A percentile compares a stretch with the other conserved stretches of the same genome.
Conservation (phyloP, 1,139 yeast species). For the Diutina sp. region DNA sequence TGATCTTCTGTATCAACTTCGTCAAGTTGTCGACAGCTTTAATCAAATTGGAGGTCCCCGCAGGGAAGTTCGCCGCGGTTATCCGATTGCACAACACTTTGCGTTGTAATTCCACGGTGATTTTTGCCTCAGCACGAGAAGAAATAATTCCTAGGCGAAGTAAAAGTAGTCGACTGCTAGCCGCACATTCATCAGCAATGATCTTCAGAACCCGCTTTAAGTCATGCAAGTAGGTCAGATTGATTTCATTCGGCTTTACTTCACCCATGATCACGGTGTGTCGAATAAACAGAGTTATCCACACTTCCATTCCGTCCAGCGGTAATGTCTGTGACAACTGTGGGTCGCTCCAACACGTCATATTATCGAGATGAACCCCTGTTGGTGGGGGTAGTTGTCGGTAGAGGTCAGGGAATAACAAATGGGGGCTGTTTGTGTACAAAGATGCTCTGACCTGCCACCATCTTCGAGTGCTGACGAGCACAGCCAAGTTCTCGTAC, state of each 20-base stretch:
- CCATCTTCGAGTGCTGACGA: not conserved
- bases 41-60: not conserved
- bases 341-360: not conserved
- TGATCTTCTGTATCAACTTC: conserved; percentile 8
- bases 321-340: not conserved
- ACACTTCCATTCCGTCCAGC: not conserved
- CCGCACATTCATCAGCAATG: not conserved
- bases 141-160: not conserved
- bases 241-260: not conserved
- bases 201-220: not conserved
- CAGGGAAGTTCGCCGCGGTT: not conserved
- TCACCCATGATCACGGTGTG: not conserved
- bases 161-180: not conserved
- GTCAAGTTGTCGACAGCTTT: not conserved
- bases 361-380: not conserved
- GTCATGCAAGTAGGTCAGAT: not conserved
- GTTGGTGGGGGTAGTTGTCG: not conserved
- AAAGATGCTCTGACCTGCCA: not conserved
- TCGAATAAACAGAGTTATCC: not conserved
- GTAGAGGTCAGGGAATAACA: not conserved
- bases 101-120: not conserved
- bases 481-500: not conserved
- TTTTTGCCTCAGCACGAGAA: not conserved
- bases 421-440: not conserved
- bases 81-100: not conserved